Evolutionary conservation across 2,329 filamentous ascomycete genomes (phyloP).

Genomic region (Torrubiellomyces zombiae): DNA sequence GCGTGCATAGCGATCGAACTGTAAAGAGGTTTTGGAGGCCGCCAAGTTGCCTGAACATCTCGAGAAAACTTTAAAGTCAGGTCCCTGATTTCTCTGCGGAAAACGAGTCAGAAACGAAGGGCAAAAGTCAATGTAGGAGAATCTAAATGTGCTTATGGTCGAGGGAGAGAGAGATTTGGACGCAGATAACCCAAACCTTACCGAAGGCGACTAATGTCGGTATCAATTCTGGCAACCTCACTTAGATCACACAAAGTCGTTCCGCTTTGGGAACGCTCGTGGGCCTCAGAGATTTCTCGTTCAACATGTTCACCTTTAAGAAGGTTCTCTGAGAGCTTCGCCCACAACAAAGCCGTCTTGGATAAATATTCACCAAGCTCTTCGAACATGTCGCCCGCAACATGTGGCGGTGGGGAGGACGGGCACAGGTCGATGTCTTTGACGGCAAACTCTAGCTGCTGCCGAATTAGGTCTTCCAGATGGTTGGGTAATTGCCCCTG

Average conservation of each 20-base stretch:
- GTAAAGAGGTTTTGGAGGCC: slow-evolving; percentile 5
- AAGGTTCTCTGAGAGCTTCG: slow-evolving; percentile 17
- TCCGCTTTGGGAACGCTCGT: slow-evolving; percentile 10
- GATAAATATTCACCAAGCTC: slow-evolving; percentile 20
- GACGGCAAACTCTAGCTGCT: slow-evolving; percentile 11
- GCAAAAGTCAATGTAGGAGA: slow-evolving; percentile 1
- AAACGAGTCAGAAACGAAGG: slow-evolving; percentile 2
- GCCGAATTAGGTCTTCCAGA: slow-evolving; percentile 13
- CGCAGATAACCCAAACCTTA: slow-evolving; percentile 12
- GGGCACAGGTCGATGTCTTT: slow-evolving; percentile 9
- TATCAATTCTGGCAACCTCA: slow-evolving; percentile 14
- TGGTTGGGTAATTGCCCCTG: too few relatives aligned
- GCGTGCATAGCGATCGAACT: slow-evolving; percentile 7
- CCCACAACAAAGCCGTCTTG: slow-evolving; percentile 17
- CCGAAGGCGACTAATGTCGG: slow-evolving; percentile 17
- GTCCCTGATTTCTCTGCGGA: slow-evolving; percentile 17
- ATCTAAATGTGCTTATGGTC: not conserved
- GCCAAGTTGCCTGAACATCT: slow-evolving; percentile 17
- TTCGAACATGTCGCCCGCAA: slow-evolving; percentile 13
- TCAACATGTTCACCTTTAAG: slow-evolving; percentile 16
- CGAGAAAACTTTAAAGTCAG: slow-evolving; percentile 16
- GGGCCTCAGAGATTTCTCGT: slow-evolving; percentile 11
- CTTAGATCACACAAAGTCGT: slow-evolving; percentile 13
- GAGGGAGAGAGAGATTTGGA: not conserved
- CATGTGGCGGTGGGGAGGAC: slow-evolving; percentile 4